phyloP scores from a whole-genome alignment of 2,329 filamentous ascomycete genomes.

The Beauveria asiatica region DNA sequence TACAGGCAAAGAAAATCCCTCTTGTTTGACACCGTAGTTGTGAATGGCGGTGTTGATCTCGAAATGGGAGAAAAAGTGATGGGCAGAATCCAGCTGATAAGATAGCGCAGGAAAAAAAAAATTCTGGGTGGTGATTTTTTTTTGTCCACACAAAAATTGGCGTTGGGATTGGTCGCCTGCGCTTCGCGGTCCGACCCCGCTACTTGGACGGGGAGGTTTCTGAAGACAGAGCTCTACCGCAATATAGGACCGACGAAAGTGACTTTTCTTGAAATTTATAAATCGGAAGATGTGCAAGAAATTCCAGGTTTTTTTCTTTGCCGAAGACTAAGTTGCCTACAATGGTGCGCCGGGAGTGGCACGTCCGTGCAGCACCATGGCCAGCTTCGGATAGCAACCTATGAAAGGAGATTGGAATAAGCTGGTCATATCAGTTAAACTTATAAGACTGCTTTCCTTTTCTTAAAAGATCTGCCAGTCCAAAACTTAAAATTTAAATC shows the following conservation, averaged over 20 bases:
- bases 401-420: background rate
- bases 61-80: constrained; percentile 2
- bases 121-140: constrained; percentile 11
- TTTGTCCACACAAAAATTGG: constrained; percentile 3
- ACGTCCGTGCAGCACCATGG: background rate
- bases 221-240: no score
- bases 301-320: no score
- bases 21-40: constrained; percentile 1
- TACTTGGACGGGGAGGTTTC: background rate
- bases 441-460: no score
- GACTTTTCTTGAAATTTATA: no score
- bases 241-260: background rate
- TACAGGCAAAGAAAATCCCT: background rate
- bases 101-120: constrained; percentile 23
- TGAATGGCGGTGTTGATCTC: constrained; percentile 9
- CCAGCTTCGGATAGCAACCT: background rate
- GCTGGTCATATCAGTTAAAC: background rate
- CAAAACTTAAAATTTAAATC: no score
- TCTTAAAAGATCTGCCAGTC: background rate
- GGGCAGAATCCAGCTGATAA: constrained; percentile 18
- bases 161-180: constrained; percentile 1
- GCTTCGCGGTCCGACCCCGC: constrained; percentile 3
- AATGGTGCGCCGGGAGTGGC: no score
- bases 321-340: no score
- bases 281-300: no score